These are phyloP conservation scores for Sporothrix luriei DNA, from an alignment of 2,329 filamentous ascomycete genomes.

Conservation along the genomic window DNA sequence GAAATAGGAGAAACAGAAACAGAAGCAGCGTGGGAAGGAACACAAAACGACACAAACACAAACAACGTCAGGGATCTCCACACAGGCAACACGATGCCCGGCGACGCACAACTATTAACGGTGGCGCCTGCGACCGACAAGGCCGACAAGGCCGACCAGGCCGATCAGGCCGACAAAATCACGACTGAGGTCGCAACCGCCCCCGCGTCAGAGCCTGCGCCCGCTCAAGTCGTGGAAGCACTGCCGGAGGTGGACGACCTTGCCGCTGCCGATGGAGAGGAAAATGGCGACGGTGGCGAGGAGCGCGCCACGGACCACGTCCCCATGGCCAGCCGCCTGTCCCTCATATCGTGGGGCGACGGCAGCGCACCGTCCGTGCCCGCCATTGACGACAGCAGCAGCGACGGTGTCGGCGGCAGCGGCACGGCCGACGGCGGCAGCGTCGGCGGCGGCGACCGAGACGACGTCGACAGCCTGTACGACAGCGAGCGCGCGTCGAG, in stretches of 20 bases:
- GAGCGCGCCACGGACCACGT: constrained; percentile 21
- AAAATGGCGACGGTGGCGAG: not conserved
- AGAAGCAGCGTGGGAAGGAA: no score
- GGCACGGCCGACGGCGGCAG: not conserved
- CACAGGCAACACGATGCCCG: not conserved
- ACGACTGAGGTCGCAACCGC: not conserved
- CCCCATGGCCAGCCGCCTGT: constrained; percentile 30
- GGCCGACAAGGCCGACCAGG: not conserved
- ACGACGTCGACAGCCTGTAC: constrained; percentile 4
- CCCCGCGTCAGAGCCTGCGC: no score
- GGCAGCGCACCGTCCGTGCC: constrained; percentile 29
- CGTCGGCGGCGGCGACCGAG: not conserved
- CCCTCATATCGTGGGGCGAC: constrained; percentile 32
- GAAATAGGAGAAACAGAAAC: not conserved
- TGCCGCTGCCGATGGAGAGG: not conserved
- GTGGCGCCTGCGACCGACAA: not conserved
- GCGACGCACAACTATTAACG: not conserved
- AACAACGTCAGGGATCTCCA: not conserved
- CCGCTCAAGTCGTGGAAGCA: not conserved
- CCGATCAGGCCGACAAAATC: not conserved
- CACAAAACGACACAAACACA: no score
- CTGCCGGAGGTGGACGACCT: not conserved
- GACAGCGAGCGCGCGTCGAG: constrained; percentile 1
- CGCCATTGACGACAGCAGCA: constrained; percentile 28
- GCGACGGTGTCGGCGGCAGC: not conserved